Percentiles rank a stretch among this genome's conserved stretches.
Conservation (phyloP, 345 rosid genomes). For the Citropsis articulata region DNA sequence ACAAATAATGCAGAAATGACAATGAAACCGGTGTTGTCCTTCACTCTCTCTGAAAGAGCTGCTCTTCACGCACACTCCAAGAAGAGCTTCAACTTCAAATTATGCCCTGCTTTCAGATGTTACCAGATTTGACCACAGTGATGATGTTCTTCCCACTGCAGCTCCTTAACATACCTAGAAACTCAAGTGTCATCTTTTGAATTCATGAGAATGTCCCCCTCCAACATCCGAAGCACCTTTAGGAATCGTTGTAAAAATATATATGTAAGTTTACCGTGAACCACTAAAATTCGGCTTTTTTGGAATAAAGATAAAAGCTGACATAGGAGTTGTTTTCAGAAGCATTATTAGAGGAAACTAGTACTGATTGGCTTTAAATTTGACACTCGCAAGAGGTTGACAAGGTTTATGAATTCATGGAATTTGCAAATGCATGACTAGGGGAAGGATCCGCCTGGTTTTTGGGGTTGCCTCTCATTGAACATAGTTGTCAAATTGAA, state of each 20-base stretch:
- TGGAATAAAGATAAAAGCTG: background rate
- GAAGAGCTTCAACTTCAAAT: background rate
- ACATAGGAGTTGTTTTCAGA: background rate
- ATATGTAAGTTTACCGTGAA: background rate
- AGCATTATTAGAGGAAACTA: background rate
- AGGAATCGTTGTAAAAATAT: constrained; percentile 3
- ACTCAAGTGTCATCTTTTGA: constrained; percentile 16
- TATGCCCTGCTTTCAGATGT: background rate
- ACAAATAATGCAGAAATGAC: background rate
- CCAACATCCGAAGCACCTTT: constrained; percentile 87
- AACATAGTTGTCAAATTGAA: background rate
- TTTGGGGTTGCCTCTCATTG: background rate
- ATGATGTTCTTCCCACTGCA: background rate
- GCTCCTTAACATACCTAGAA: background rate
- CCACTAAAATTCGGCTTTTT: background rate
- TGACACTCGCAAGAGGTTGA: too few species aligned
- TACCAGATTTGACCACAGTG: background rate
- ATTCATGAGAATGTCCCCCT: constrained; percentile 53
- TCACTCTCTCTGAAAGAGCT: background rate
- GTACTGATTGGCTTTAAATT: too few species aligned
- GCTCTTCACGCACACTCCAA: background rate
- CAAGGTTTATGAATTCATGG: background rate
- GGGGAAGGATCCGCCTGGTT: background rate
- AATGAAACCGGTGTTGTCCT: background rate
- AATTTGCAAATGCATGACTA: background rate